phyloP scores from a whole-genome alignment of 2,329 filamentous ascomycete genomes.

The Cladosporium sp. region DNA sequence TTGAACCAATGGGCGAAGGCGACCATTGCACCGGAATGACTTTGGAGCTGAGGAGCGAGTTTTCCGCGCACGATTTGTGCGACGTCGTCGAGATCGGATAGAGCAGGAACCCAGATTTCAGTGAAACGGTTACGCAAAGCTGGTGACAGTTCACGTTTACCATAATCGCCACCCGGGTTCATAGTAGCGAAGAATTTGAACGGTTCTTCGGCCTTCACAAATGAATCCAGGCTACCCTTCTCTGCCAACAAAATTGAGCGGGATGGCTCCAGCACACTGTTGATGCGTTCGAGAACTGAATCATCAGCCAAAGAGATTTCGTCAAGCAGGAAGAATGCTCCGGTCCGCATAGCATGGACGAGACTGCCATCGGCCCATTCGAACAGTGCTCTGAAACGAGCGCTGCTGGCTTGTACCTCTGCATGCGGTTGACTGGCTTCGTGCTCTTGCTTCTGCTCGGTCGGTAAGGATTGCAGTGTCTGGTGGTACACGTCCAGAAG shows the following conservation, averaged over 20 bases:
- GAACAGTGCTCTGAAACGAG: slow-evolving; percentile 78
- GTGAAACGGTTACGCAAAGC: slow-evolving; percentile 95
- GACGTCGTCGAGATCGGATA: slow-evolving; percentile 81
- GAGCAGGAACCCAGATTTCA: slow-evolving; percentile 93
- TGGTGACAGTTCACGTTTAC: slow-evolving; percentile 94
- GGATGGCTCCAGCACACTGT: slow-evolving; percentile 89
- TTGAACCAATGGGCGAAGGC: slow-evolving; percentile 93
- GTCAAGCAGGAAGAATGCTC: slow-evolving; percentile 87
- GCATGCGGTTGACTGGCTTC: slow-evolving; percentile 17
- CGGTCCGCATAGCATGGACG: slow-evolving; percentile 86
- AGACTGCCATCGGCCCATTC: slow-evolving; percentile 95
- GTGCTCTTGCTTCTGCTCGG: slow-evolving; percentile 15
- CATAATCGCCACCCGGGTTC: slow-evolving; percentile 98
- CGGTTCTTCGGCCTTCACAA: slow-evolving; percentile 67
- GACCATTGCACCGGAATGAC: slow-evolving; percentile 67
- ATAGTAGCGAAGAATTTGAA: slow-evolving; percentile 98
- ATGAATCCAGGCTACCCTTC: slow-evolving; percentile 81
- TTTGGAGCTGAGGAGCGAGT: slow-evolving; percentile 53
- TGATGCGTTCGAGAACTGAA: slow-evolving; percentile 90
- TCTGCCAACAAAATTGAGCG: slow-evolving; percentile 86
- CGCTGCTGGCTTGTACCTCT: slow-evolving; percentile 45
- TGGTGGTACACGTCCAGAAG: slow-evolving; percentile 57
- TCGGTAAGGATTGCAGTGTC: slow-evolving; percentile 36
- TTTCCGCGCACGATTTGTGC: slow-evolving; percentile 80
- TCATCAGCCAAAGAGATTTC: slow-evolving; percentile 98